Evolutionary conservation across 2,329 filamentous ascomycete species (phyloP).

Genomic region (Paramyrothecium sp.): DNA sequence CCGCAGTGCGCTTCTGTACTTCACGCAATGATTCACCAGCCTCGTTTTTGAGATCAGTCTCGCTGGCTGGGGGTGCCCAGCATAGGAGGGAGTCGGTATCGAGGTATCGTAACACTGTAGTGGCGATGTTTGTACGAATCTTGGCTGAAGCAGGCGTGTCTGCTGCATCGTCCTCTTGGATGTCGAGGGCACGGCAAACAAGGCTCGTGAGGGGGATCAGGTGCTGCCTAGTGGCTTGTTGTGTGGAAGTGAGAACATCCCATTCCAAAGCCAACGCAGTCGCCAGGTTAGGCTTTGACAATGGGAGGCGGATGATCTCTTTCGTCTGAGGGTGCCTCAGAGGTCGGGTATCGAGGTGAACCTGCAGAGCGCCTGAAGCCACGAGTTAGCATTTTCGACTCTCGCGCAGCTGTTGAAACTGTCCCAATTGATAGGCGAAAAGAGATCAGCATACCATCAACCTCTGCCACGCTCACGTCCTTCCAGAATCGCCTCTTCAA

Average conservation of each 20-base stretch:
- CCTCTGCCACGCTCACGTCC: slow-evolving; percentile 69
- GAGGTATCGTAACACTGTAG: slow-evolving; percentile 77
- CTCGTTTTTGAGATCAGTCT: slow-evolving; percentile 45
- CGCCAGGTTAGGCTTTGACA: slow-evolving; percentile 77
- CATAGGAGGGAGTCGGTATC: slow-evolving; percentile 91
- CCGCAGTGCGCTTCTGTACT: slow-evolving; percentile 67
- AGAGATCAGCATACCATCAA: slow-evolving; percentile 49
- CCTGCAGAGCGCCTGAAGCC: slow-evolving; percentile 44
- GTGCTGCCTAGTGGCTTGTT: slow-evolving; percentile 83
- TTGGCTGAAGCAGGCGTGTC: slow-evolving; percentile 36
- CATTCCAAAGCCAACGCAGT: slow-evolving; percentile 88
- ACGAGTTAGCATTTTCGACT: background rate
- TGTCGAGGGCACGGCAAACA: slow-evolving; percentile 78
- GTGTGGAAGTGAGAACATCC: slow-evolving; percentile 78
- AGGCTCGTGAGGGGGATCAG: slow-evolving; percentile 89
- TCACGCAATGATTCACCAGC: slow-evolving; percentile 63
- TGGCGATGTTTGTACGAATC: slow-evolving; percentile 63
- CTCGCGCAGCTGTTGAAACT: background rate
- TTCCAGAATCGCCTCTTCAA: slow-evolving; percentile 84
- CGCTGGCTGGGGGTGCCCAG: slow-evolving; percentile 65
- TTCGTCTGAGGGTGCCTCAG: slow-evolving; percentile 77
- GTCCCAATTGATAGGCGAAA: slow-evolving; percentile 2
- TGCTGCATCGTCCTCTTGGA: slow-evolving; percentile 62
- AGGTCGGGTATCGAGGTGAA: slow-evolving; percentile 76
- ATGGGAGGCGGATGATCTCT: slow-evolving; percentile 68